Base-by-base conservation (phyloP, 176 grass and related monocot genomes). In the Microstegium vimineum region DNA sequence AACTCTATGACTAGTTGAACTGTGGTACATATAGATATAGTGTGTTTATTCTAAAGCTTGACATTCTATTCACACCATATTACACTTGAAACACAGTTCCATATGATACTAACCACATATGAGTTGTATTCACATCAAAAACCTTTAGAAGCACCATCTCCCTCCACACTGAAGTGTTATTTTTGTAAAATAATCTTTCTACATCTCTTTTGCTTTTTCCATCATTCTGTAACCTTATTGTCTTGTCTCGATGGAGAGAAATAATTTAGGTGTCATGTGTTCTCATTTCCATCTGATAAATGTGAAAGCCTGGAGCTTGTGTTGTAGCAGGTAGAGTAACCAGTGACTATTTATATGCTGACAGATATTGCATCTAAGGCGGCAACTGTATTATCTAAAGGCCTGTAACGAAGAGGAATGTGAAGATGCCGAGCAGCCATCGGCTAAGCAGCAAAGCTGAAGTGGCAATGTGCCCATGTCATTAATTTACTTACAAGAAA, bases 281-380 rank as follows among this genome's bases (percentile, higher is more conserved):
- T 77, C 41, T 20, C 66, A 17, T 33, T 69, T 52, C 3, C 2
- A 35, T 46, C 59, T 45, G n/a, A 42, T 49, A 66, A 32, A 59
- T 82, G 9, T 73, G 32, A 28, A 32, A 26, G 6, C 31, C 2
- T 42, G 33, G 75, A 83, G 5, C 16, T 45, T 84, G 65, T 20
- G 18, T 23, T 52, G 57, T 37, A 63, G 67, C 7, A 30, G 16
- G 9, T 20, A 25, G 6, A 45, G 11, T 81, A 79, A 77, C 69
- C 47, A 22, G 22, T 78, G 32, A 79, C 10, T 62, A 27, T 74
- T 71, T 77, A 20, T 83, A 12, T 75, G 56, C 75, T 87, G 56
- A 47, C 89, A 97, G 91, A 84, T 97, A 82, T 33, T 90, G 51
- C 94, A 97, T 77, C 81, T 97, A 52, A 87, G 91, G 78, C 62